These are phyloP conservation scores for Stellera chamaejasme DNA, from an alignment of 345 rosid species.

Conservation along the genomic window DNA sequence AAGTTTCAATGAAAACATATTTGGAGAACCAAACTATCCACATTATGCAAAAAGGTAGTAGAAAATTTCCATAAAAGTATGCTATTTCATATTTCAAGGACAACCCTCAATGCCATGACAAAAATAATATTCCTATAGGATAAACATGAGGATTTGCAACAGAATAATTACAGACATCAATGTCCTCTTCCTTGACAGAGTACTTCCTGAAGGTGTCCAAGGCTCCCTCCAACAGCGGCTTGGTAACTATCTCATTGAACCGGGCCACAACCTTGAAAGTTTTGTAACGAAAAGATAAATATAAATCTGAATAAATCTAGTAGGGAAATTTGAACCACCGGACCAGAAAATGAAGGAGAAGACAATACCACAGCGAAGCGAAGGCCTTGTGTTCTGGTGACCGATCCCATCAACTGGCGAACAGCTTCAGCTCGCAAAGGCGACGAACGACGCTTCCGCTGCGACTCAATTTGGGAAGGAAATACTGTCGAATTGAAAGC, in stretches of 20 bases:
- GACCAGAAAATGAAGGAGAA: background rate
- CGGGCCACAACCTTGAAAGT: conserved; percentile 79
- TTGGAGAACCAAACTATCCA: background rate
- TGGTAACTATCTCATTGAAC: conserved; percentile 90
- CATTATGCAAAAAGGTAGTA: no score
- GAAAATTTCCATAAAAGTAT: no score
- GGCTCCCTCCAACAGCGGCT: conserved; percentile 77
- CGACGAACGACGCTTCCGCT: conserved; percentile 29
- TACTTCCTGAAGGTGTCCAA: conserved; percentile 73
- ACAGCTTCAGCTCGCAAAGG: conserved; percentile 44
- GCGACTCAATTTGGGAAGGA: conserved; percentile 16
- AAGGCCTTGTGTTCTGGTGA: conserved; percentile 57
- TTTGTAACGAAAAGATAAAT: background rate
- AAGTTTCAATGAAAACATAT: background rate
- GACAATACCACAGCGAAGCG: conserved; percentile 68
- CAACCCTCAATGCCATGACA: background rate
- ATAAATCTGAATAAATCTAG: conserved; percentile 1
- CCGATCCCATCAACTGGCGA: conserved; percentile 58
- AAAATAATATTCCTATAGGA: background rate
- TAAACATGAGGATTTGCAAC: background rate
- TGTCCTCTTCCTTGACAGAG: conserved; percentile 75
- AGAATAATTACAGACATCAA: conserved; percentile 36
- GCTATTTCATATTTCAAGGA: background rate
- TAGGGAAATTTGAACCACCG: background rate
- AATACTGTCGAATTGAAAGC: conserved; percentile 15